These are phyloP conservation scores for Colletotrichum limetticola DNA, from an alignment of 2,329 filamentous ascomycete genomes.

Conservation along the genomic window DNA sequence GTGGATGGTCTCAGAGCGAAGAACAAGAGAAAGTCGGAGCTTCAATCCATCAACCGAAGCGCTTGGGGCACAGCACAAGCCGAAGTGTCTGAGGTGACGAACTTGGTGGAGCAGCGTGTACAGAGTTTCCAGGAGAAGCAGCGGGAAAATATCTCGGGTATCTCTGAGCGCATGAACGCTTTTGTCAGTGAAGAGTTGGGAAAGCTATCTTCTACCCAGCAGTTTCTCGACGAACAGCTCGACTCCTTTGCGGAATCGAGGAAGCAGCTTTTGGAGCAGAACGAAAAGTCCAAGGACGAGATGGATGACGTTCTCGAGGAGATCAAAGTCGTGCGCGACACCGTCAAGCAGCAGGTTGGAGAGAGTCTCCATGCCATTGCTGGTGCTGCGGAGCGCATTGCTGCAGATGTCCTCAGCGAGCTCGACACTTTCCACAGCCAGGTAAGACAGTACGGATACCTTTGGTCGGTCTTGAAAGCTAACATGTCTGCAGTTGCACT, in stretches of 20 bases:
- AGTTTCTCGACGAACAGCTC: conserved; percentile 76
- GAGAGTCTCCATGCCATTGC: conserved; percentile 87
- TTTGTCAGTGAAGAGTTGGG: conserved; percentile 82
- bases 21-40: conserved; percentile 83
- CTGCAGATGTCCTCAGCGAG: conserved; percentile 88
- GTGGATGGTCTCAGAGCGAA: conserved; percentile 87
- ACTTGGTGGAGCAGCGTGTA: conserved; percentile 79
- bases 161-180: conserved; percentile 77
- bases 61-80: conserved; percentile 82
- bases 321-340: conserved; percentile 88
- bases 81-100: conserved; percentile 81
- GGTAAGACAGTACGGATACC: conserved; percentile 49
- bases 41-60: conserved; percentile 82
- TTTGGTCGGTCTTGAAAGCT: not conserved
- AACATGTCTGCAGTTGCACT: conserved; percentile 70
- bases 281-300: conserved; percentile 77
- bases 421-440: conserved; percentile 83
- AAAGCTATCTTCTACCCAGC: conserved; percentile 76
- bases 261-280: conserved; percentile 74
- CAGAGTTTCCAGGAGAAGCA: conserved; percentile 79
- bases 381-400: conserved; percentile 86
- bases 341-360: conserved; percentile 87
- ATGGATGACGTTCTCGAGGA: conserved; percentile 94
- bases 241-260: conserved; percentile 75
- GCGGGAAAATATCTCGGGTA: conserved; percentile 71